Evolutionary conservation across 2,329 filamentous ascomycete species (phyloP).

Genomic region (Metarhizium sp.): DNA sequence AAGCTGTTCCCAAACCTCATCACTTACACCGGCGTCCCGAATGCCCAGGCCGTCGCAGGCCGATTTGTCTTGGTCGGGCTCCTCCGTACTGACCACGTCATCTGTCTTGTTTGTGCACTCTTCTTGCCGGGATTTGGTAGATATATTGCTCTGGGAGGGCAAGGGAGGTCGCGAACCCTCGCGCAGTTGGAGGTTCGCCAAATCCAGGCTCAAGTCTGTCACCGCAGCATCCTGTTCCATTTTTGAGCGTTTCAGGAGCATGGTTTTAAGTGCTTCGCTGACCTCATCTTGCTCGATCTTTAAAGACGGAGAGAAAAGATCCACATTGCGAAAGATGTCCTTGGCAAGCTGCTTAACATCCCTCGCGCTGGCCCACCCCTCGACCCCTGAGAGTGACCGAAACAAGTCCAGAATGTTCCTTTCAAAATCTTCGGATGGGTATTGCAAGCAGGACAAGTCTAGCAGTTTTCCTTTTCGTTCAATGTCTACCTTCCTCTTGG

Average conservation of each 20-base stretch:
- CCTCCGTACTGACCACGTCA: not conserved
- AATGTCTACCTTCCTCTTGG: constrained; percentile 15
- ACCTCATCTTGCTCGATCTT: constrained; percentile 12
- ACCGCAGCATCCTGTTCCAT: not conserved
- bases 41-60: not conserved
- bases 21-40: constrained; percentile 49
- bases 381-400: constrained; percentile 26
- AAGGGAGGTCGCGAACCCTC: not conserved
- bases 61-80: not conserved
- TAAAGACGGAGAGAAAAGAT: constrained; percentile 7
- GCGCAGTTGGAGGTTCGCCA: not conserved
- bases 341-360: constrained; percentile 49
- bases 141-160: not conserved
- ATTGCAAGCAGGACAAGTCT: constrained; percentile 18
- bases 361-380: constrained; percentile 53
- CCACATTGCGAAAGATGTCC: constrained; percentile 32
- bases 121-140: not conserved
- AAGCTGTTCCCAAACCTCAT: constrained; percentile 53
- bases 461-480: constrained; percentile 9
- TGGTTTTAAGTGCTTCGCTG: constrained; percentile 10
- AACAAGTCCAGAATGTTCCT: constrained; percentile 22
- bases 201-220: not conserved
- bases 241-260: constrained; percentile 10
- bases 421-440: constrained; percentile 5
- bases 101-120: not conserved